Percentiles rank a stretch among this genome's conserved stretches.
Evolutionary conservation across 1,284 basidiomycete genomes (phyloP).

Genomic region (Puccinia hordei): DNA sequence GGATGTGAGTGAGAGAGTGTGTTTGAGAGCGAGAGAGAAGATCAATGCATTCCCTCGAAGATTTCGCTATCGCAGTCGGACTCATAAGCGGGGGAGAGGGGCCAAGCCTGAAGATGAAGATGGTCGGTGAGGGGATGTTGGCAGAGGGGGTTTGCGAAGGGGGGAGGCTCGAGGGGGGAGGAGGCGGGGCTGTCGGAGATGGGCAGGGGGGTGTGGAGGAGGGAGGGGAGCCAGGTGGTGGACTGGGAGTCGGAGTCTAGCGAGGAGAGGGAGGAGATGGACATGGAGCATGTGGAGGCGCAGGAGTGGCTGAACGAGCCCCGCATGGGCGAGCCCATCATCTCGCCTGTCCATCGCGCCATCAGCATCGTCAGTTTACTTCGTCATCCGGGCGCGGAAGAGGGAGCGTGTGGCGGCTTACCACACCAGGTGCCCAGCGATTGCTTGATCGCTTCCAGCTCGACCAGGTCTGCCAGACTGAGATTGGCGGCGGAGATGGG

Average conservation of each 20-base stretch:
- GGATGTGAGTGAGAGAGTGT: too few relatives aligned
- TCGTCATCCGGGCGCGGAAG: neutral
- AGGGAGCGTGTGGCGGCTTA: neutral
- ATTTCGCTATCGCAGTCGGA: constrained; percentile 45
- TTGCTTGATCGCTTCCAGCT: constrained; percentile 46
- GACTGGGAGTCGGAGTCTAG: neutral
- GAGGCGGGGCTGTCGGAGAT: neutral
- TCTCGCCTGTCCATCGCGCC: neutral
- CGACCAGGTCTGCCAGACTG: constrained; percentile 40
- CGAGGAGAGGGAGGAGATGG: too few relatives aligned
- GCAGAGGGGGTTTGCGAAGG: neutral
- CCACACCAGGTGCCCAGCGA: constrained; percentile 50
- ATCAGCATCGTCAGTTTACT: neutral
- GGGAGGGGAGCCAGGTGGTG: constrained; percentile 7
- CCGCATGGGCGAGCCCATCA: constrained; percentile 47
- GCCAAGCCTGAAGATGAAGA: constrained; percentile 22
- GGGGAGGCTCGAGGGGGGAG: neutral
- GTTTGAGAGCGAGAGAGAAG: too few relatives aligned
- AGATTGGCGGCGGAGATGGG: constrained; percentile 44
- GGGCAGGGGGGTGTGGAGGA: neutral
- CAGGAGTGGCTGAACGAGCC: constrained; percentile 29
- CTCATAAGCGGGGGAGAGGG: constrained; percentile 3
- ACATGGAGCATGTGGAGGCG: constrained; percentile 4
- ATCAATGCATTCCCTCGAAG: constrained; percentile 45
- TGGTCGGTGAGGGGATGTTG: neutral